Base-by-base conservation (phyloP, 2,329 filamentous ascomycete genomes). In the Trichoderma oligosporum region DNA sequence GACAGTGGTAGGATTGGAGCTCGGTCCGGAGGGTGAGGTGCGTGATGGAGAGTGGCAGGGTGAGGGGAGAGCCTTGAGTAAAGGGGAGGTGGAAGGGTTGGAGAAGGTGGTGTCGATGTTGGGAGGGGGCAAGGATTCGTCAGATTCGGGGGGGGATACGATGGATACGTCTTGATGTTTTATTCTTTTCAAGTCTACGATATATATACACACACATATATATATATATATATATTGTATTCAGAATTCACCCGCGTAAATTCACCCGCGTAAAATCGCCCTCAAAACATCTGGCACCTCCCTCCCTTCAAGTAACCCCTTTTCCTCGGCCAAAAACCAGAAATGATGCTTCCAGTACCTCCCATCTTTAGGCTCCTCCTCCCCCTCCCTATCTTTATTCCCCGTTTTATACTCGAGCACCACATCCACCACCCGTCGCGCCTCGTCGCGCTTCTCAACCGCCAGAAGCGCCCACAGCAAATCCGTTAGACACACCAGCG, bases 41-140 rank as follows among this genome's bases (percentile, higher is more conserved):
- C 78, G 81, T 59, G 84, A 86, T 65, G 84, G 84, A 9, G 82
- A 86, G 68, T 84, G 82, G 82, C 82, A 83, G 65, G 81, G 79
- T 5, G 75, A 75, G 33, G 82, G 82, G 5, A 71, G 77, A 59
- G 76, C 71, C 25, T 63, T 83, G 12, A 76, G 70, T 2, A 73
- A 73, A 45, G 78, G 73, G 1, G 82, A 86, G 66, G 82, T 85
- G 1, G 81, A 83, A 60, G 78, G 78, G 7, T 61, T 86, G 60
- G 83, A 86, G 66, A 73, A 67, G 53, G 71, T 82, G 3, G 76
- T 78, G 22, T 68, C 71, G 4, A 64, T 80, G 48, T 66, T 85
- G 25, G 76, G 73, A 44, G 60, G 16, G 12, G 53, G 36, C n/a
- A 31, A 22, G 35, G 35, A 55, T 8, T 12, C 14, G n/a, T 20